Evolutionary conservation across 495 filamentous ascomycete genomes (phyloP), one percentile per base, ranked within the genome.

Genomic region (Delitschia confertaspora): DNA sequence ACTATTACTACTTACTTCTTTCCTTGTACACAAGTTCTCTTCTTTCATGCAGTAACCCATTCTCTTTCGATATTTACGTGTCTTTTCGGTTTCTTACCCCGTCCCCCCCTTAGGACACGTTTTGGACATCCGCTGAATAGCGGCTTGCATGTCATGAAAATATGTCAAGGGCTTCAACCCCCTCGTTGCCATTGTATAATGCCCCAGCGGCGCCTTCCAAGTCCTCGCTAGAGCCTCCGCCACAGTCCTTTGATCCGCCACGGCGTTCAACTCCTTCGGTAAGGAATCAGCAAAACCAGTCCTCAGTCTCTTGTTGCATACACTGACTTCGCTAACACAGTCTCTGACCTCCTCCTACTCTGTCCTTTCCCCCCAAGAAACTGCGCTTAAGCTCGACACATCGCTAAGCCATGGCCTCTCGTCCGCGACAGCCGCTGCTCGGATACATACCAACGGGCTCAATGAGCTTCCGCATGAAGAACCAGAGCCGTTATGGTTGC

Each of bases 381-480:
- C 85, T 18, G 87, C 88, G 36, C 68, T 78, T 25, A 79, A 76
- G 46, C 68, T 95, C 32, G 72, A 80, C 35, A 87, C 91, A n/a
- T 95, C 89, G 18, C 69, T 93, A 18, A 74, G 68, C 11, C 70
- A 85, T 51, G 91, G 91, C 21, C 72, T 99, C 16, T 74, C 82
- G 1, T 82, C 85, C 2, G 69, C 79, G 4, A 85, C 94, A 62
- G 88, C 86, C 10, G 72, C 84, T 47, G 68, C 82, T 20, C 79
- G 89, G 42, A 67, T 94, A 21, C 73, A 78, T 44, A 76, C 79
- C 42, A 73, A 91, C 71, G 91, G 91, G 18, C 78, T 84, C 7
- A 99, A 99, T 59, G 91, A 99, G 63, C 80, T 99, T 32, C 86
- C 89, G 4, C 85, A 88, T 53, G 85, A 93, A 42, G 81, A 88